Base-by-base conservation (phyloP, 1,139 yeast species). In the Candida tropicalis region DNA sequence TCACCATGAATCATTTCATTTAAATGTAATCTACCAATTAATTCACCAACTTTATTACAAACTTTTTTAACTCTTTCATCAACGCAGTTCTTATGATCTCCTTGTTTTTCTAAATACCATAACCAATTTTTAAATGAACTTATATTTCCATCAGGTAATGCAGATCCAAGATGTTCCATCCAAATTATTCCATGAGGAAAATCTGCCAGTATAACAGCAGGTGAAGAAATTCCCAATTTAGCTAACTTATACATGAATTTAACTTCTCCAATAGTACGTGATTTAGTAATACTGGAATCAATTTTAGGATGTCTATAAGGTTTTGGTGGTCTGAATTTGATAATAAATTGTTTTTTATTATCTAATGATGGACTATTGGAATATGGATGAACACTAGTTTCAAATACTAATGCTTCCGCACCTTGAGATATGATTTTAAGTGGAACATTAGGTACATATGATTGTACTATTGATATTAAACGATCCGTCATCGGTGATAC, bases 1-100 rank as follows among this genome's bases (percentile, higher is more conserved):
- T 95, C 99, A 1, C 99, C 99, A 60, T 95, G 99, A 23, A 90
- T 83, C 65, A 88, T 79, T 51, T 89, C 96, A 48, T 80, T 73
- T 51, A 76, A 58, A 64, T 95, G 99, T 54, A 93, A 66, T 42
- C 73, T 62, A 0, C 87, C 97, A 38, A 95, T 78, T 45, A 82
- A 77, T 32, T 59, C 57, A 0, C 99, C 99, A 2, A 87, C 89
- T 15, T 62, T 59, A 5, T 48, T 48, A 49, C 85, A 64, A 2
- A 79, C 66, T 0, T 50, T 47, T 48, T 73, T 57, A 0, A 81
- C 84, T 2, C 63, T 61, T 0, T 56, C 63, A 27, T 64, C 45
- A 52, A 60, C 43, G 63, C 79, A 59, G 22, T 55, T 56, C 20
- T 54, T 56, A 26, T 52, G 47, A 9, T 46, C 51, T 3, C 41